Percentiles rank a stretch among this genome's conserved stretches.
phyloP scores from a whole-genome alignment of 2,329 filamentous ascomycete genomes.

The Hortaea werneckii region DNA sequence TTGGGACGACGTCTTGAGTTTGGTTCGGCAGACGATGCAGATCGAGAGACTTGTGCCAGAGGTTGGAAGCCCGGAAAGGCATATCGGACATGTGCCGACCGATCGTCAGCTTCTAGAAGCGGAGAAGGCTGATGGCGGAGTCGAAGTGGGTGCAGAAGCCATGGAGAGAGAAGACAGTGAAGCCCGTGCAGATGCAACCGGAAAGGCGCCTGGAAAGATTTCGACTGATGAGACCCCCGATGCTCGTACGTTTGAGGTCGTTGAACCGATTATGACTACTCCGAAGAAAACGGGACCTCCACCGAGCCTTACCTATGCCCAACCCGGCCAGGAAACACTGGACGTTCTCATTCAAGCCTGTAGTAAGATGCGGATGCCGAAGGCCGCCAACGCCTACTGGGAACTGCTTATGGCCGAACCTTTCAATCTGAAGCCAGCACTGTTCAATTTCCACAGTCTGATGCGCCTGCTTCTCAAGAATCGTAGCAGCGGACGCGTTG shows the following conservation, averaged over 20 bases:
- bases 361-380: slow-evolving; percentile 48
- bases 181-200: not conserved
- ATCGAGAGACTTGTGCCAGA: slow-evolving; percentile 48
- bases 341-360: slow-evolving; percentile 60
- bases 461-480: slow-evolving; percentile 56
- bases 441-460: slow-evolving; percentile 58
- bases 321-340: slow-evolving; percentile 48
- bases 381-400: slow-evolving; percentile 70
- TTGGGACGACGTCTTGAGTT: slow-evolving; percentile 59
- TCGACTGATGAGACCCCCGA: slow-evolving; percentile 16
- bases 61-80: slow-evolving; percentile 20
- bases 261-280: slow-evolving; percentile 9
- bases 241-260: slow-evolving; percentile 19
- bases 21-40: slow-evolving; percentile 75
- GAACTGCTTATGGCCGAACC: slow-evolving; percentile 50
- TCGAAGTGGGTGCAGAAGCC: slow-evolving; percentile 5
- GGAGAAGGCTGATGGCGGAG: not conserved
- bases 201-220: not conserved
- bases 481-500: slow-evolving; percentile 53
- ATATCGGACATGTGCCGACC: slow-evolving; percentile 20
- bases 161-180: not conserved
- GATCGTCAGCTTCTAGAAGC: not conserved
- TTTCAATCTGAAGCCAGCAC: slow-evolving; percentile 59
- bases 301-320: slow-evolving; percentile 29
- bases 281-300: slow-evolving; percentile 2